Evolutionary conservation across 164 flowering plant species (phyloP), one percentile per base, ranked within the genome.

Genomic region (Cinnamomum chago): DNA sequence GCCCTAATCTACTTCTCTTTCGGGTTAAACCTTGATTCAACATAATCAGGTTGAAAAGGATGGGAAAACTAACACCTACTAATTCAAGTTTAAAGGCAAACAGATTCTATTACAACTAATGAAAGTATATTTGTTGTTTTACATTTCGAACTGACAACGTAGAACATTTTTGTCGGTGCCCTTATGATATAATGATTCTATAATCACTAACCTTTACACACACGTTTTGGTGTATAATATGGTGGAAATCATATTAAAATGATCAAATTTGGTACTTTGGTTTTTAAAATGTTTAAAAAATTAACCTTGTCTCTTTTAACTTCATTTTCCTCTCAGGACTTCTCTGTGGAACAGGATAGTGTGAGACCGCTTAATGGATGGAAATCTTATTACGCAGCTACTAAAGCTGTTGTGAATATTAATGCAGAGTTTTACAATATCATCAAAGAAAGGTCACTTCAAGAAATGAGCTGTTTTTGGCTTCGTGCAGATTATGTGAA

Each of bases 331-430:
- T 64, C 24, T 22, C 74, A 96, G 99, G 99, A 96, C 80, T 96
- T 94, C 82, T 91, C 97, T 0, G 33, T 88, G 86, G 99, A 95
- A 77, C 99, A 95, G 77, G 94, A 89, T 72, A 81, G 75, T 76
- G 78, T 95, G 58, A 88, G 78, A 1, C 99, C 99, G 70, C 79
- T 74, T 7, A 88, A 96, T 84, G 99, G 99, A 68, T 96, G 99
- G 99, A 96, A 96, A 83, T 91, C 95, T 58, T 94, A 95, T 79
- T 95, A 95, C 85, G 99, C 99, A 12, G 91, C 95, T 69, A 95
- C 99, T 62, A 92, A 94, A 83, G 95, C 96, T 7, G 79, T 95
- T 80, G 83, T 92, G 82, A 91, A 82, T 83, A 73, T 87, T 27
- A 95, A 95, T 85, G 80, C 88, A 51, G 88, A 90, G 52, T 93